Evolutionary conservation across 2,329 filamentous ascomycete species (phyloP).

Genomic region (Talaromyces sp.): DNA sequence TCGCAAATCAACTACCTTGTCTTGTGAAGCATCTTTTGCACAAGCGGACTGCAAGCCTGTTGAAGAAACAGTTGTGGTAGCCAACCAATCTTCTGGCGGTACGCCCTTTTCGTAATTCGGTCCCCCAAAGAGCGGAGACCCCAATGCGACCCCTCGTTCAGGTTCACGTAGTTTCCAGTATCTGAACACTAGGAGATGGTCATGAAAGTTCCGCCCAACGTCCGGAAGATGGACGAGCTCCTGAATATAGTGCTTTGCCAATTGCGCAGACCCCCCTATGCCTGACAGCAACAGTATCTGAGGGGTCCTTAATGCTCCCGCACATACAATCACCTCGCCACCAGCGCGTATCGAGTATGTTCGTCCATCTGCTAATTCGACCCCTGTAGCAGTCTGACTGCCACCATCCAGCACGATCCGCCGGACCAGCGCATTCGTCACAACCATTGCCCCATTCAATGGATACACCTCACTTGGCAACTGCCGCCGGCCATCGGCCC

Average conservation of each 20-base stretch:
- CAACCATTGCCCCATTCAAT: background rate
- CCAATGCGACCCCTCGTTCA: conserved; percentile 4
- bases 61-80: background rate
- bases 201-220: conserved; percentile 45
- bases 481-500: background rate
- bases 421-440: background rate
- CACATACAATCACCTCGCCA: conserved; percentile 12
- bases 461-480: background rate
- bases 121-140: conserved; percentile 5
- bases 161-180: conserved; percentile 12
- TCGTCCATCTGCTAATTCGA: conserved; percentile 2
- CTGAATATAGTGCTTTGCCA: conserved; percentile 53
- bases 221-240: conserved; percentile 56
- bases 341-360: background rate
- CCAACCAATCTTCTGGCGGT: background rate
- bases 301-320: conserved; percentile 36
- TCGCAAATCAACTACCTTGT: background rate
- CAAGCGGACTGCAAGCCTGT: background rate
- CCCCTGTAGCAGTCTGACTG: background rate
- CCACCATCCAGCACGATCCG: conserved; percentile 10
- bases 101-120: background rate
- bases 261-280: conserved; percentile 55
- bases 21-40: background rate
- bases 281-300: conserved; percentile 64
- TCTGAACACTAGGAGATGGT: conserved; percentile 3